phyloP scores from a whole-genome alignment of 768 basidiomycete species.

The Scleroderma citrinum region DNA sequence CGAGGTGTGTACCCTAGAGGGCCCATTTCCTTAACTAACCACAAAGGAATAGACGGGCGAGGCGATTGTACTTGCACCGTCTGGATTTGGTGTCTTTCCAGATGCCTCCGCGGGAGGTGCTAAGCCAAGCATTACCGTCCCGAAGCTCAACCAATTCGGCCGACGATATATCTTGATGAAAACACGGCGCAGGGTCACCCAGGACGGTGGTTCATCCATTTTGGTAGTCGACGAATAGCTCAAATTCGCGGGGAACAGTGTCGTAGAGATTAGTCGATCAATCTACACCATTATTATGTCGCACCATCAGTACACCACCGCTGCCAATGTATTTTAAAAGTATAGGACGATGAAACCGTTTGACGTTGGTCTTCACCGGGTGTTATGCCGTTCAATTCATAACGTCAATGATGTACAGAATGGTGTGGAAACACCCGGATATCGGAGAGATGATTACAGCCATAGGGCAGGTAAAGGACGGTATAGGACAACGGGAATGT shows the following conservation, averaged over 20 bases:
- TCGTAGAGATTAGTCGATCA: neutral
- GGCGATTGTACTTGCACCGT: slow-evolving; percentile 63
- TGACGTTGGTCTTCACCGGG: too few species aligned
- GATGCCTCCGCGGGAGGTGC: slow-evolving; percentile 6
- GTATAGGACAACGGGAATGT: too few species aligned
- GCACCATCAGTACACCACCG: too few species aligned
- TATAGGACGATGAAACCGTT: too few species aligned
- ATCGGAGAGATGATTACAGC: neutral
- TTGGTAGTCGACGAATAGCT: slow-evolving; percentile 28
- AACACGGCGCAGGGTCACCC: slow-evolving; percentile 54
- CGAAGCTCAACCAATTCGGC: slow-evolving; percentile 43
- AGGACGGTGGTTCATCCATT: slow-evolving; percentile 60
- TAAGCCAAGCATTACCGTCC: slow-evolving; percentile 11
- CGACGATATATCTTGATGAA: slow-evolving; percentile 55
- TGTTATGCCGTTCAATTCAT: too few species aligned
- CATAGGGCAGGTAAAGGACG: neutral
- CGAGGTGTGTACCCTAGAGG: slow-evolving; percentile 37
- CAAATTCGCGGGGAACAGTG: too few species aligned
- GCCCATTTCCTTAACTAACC: neutral
- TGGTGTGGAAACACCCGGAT: too few species aligned
- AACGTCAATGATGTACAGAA: too few species aligned
- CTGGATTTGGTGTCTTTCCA: slow-evolving; percentile 45
- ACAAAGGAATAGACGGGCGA: slow-evolving; percentile 52
- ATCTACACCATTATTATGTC: too few species aligned
- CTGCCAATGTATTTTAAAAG: too few species aligned